Percentiles rank a stretch among this genome's conserved stretches.
phyloP scores from a whole-genome alignment of 2,329 filamentous ascomycete species.

The Davidsoniella virescens region DNA sequence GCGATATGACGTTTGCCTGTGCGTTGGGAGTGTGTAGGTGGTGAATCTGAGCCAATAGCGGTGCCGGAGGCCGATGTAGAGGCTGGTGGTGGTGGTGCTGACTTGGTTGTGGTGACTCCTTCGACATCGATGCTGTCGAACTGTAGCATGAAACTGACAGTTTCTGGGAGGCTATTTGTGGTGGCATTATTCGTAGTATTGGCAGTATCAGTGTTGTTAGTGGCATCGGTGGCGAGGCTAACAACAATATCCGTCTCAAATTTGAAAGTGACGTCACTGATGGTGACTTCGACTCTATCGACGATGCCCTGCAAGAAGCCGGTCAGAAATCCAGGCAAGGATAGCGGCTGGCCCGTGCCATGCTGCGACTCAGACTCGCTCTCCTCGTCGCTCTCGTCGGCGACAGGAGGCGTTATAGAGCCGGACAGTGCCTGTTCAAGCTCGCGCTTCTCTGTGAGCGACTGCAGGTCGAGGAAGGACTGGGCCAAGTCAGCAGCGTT shows the following conservation, averaged over 20 bases:
- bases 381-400: constrained; percentile 40
- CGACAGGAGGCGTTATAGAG: constrained; percentile 40
- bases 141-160: constrained; percentile 47
- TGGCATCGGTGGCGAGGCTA: constrained; percentile 25
- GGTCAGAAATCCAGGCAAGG: constrained; percentile 53
- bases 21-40: neutral
- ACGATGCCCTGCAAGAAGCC: constrained; percentile 58
- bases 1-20: constrained; percentile 49
- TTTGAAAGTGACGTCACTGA: constrained; percentile 49
- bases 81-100: neutral
- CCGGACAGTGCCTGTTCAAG: constrained; percentile 53
- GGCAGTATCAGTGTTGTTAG: neutral
- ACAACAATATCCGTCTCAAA: constrained; percentile 42
- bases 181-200: neutral
- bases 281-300: constrained; percentile 51
- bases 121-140: constrained; percentile 51
- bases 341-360: constrained; percentile 56
- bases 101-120: constrained; percentile 33
- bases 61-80: neutral
- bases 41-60: no score
- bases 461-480: constrained; percentile 61
- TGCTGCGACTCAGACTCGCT: constrained; percentile 37
- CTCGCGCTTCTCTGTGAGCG: constrained; percentile 45
- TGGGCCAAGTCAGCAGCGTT: constrained; percentile 58
- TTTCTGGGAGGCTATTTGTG: constrained; percentile 24